Conservation (phyloP, 306 rosid genomes). For the Nissolia schottii region DNA sequence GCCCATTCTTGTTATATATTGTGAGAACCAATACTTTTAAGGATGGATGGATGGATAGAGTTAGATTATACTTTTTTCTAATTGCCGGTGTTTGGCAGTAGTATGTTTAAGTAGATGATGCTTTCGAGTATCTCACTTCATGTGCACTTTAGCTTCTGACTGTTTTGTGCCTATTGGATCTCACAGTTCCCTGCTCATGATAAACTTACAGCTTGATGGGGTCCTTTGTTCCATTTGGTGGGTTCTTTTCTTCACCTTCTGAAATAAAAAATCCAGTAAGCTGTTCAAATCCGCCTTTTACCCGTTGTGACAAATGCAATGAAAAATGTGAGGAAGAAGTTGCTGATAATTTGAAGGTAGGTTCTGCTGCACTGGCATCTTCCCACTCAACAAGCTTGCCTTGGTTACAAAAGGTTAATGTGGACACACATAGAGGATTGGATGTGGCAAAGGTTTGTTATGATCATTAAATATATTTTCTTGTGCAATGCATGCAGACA, state of each 20-base stretch:
- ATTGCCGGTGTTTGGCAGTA: neutral
- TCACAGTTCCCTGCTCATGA: conserved; percentile 76
- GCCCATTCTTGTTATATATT: conserved; percentile 2
- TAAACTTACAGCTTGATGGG: conserved; percentile 89
- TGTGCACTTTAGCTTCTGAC: conserved; percentile 45
- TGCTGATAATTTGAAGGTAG: conserved; percentile 51
- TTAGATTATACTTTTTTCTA: neutral
- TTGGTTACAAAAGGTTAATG: conserved; percentile 44
- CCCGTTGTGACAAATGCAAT: conserved; percentile 61
- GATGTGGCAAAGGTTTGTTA: conserved; percentile 65
- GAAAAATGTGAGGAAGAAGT: conserved; percentile 78
- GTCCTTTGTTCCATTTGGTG: conserved; percentile 96
- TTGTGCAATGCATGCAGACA: conserved; percentile 3
- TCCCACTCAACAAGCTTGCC: conserved; percentile 50
- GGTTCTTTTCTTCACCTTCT: conserved; percentile 68
- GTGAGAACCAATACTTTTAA: neutral
- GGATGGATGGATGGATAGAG: neutral
- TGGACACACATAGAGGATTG: conserved; percentile 39
- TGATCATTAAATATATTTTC: conserved; percentile 22
- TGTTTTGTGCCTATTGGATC: conserved; percentile 53
- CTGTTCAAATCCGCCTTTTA: conserved; percentile 38
- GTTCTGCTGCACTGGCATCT: conserved; percentile 34
- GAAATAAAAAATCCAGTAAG: conserved; percentile 44
- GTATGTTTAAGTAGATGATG: conserved; percentile 10
- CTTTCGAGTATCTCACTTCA: neutral